A percentile compares a stretch with the other conserved stretches of the same genome.
phyloP scores from a whole-genome alignment of 1,139 yeast genomes.

The Candida glucosophila region DNA sequence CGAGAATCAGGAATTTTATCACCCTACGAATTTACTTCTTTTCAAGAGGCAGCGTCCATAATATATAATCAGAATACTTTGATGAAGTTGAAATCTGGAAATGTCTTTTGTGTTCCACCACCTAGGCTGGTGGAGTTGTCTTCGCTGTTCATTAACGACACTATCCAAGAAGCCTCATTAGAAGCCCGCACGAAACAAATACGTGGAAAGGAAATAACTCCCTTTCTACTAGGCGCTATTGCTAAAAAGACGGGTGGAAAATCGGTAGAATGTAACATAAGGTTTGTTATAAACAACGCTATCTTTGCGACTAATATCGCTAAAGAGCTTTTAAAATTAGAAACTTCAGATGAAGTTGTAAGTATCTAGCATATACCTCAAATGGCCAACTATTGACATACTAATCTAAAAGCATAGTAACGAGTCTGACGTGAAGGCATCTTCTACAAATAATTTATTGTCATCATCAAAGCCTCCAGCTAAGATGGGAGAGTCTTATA shows the following conservation, averaged over 20 bases:
- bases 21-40: conserved; percentile 52
- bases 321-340: conserved; percentile 33
- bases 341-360: conserved; percentile 10
- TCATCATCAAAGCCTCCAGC: too few relatives aligned
- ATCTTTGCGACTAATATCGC: conserved; percentile 63
- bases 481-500: too few relatives aligned
- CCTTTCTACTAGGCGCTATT: conserved; percentile 60
- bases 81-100: conserved; percentile 57
- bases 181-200: conserved; percentile 51
- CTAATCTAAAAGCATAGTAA: too few relatives aligned
- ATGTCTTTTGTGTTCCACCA: conserved; percentile 76
- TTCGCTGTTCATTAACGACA: conserved; percentile 38
- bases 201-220: conserved; percentile 70
- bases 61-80: conserved; percentile 42
- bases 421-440: too few relatives aligned
- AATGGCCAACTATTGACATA: too few relatives aligned
- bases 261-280: conserved; percentile 63
- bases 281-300: conserved; percentile 75
- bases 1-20: conserved; percentile 67
- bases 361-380: too few relatives aligned
- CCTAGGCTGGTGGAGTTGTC: conserved; percentile 57
- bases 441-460: too few relatives aligned
- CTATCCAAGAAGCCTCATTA: conserved; percentile 50
- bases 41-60: conserved; percentile 53
- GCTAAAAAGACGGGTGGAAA: conserved; percentile 60